Percentiles rank a stretch among this genome's conserved stretches.
These are phyloP conservation scores for Brettanomyces custersianus DNA, from an alignment of 805 yeast genomes.

Conservation along the genomic window DNA sequence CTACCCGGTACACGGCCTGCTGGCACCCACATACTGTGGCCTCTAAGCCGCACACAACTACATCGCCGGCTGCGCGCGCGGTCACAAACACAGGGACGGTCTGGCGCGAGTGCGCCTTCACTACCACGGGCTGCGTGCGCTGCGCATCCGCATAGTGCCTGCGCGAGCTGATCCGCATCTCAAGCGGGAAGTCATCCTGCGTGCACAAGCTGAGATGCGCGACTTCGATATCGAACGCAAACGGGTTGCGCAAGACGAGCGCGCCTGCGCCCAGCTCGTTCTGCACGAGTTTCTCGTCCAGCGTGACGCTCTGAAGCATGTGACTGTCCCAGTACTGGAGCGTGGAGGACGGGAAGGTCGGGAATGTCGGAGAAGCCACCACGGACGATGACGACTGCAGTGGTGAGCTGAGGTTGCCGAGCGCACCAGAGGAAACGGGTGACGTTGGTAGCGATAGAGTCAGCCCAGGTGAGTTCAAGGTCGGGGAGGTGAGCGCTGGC, in stretches of 20 bases:
- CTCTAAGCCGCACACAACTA: conserved; percentile 42
- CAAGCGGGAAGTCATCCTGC: conserved; percentile 16
- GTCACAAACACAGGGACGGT: conserved; percentile 35
- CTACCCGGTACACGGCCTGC: too few species aligned
- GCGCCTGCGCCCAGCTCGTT: conserved; percentile 56
- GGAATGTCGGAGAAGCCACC: too few species aligned
- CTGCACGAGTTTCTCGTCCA: conserved; percentile 32
- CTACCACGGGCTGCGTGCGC: conserved; percentile 15
- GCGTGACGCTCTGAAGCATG: conserved; percentile 25
- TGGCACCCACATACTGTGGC: conserved; percentile 44
- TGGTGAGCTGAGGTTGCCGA: too few species aligned
- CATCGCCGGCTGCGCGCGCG: conserved; percentile 39
- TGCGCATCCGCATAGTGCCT: conserved; percentile 10
- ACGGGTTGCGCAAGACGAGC: conserved; percentile 68
- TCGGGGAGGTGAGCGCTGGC: too few species aligned
- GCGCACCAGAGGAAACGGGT: too few species aligned
- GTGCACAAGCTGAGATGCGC: conserved; percentile 34
- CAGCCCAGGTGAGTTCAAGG: too few species aligned
- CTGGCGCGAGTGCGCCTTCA: conserved; percentile 30
- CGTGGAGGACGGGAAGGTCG: too few species aligned
- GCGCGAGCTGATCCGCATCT: conserved; percentile 17
- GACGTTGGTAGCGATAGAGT: too few species aligned
- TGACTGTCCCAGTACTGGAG: conserved; percentile 67
- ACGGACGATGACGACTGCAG: too few species aligned
- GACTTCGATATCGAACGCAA: conserved; percentile 62